phyloP scores from a whole-genome alignment of 768 basidiomycete genomes.

The Mycena alexandri region DNA sequence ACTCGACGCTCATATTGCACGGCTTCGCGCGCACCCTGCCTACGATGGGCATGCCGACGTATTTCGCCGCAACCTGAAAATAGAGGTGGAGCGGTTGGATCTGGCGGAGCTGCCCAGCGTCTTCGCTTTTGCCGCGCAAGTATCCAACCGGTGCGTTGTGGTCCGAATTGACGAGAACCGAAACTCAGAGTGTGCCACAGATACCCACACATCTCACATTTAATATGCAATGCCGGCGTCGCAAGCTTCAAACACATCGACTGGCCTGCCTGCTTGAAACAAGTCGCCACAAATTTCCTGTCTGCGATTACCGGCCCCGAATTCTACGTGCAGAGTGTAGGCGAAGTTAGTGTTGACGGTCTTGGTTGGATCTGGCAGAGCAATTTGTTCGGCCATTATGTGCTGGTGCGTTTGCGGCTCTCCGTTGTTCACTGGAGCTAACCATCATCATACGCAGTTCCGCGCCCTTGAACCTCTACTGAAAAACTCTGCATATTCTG shows the following conservation, averaged over 20 bases:
- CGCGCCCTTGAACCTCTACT: constrained; percentile 71
- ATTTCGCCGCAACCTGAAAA: constrained; percentile 70
- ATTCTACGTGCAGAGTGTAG: constrained; percentile 69
- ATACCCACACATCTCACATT: constrained; percentile 84
- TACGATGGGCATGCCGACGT: constrained; percentile 67
- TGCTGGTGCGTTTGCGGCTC: constrained; percentile 64
- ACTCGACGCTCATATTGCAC: constrained; percentile 67
- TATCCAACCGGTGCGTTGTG: constrained; percentile 61
- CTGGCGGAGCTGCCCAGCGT: constrained; percentile 71
- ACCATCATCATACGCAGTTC: constrained; percentile 56
- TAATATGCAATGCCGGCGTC: constrained; percentile 86
- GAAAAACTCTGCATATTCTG: constrained; percentile 53
- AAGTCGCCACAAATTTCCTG: constrained; percentile 62
- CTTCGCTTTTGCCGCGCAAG: constrained; percentile 69
- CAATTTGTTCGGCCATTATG: constrained; percentile 87
- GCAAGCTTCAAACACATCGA: constrained; percentile 69
- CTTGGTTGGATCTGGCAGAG: constrained; percentile 89
- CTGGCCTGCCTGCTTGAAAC: constrained; percentile 59
- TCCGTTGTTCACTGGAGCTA: constrained; percentile 16
- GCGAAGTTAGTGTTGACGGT: constrained; percentile 74
- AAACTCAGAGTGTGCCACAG: constrained; percentile 51
- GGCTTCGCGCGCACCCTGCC: constrained; percentile 47
- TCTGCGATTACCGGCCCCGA: constrained; percentile 64
- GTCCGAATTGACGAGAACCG: constrained; percentile 36
- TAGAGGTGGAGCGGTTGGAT: constrained; percentile 76